phyloP scores from a whole-genome alignment of 805 yeast genomes.

The Brettanomyces custersianus region DNA sequence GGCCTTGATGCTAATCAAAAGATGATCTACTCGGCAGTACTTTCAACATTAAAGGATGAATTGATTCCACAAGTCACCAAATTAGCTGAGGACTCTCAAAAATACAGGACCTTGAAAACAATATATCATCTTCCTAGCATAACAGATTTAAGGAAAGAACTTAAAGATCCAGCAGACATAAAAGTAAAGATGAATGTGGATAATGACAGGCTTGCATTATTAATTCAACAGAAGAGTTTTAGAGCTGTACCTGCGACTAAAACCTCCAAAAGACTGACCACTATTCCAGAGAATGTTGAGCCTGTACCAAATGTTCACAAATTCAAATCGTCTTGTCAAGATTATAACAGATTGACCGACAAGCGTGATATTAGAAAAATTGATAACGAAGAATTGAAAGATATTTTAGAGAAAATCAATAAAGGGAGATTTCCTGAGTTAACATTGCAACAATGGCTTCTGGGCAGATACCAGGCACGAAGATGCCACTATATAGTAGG shows the following conservation, averaged over 20 bases:
- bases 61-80: slow-evolving; percentile 15
- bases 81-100: slow-evolving; percentile 12
- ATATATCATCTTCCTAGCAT: slow-evolving; percentile 22
- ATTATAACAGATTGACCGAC: neutral
- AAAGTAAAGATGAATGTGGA: neutral
- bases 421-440: neutral
- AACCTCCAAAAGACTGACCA: too few relatives aligned
- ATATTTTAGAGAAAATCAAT: neutral
- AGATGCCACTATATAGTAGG: too few relatives aligned
- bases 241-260: too few relatives aligned
- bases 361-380: neutral
- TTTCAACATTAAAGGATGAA: slow-evolving; percentile 13
- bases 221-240: too few relatives aligned
- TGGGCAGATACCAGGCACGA: too few relatives aligned
- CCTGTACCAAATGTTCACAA: too few relatives aligned
- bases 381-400: neutral
- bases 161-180: neutral
- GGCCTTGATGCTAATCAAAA: slow-evolving; percentile 6
- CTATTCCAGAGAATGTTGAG: too few relatives aligned
- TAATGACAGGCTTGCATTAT: neutral
- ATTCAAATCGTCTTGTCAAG: too few relatives aligned
- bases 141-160: slow-evolving; percentile 12
- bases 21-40: slow-evolving; percentile 5
- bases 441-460: neutral
- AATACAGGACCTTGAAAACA: slow-evolving; percentile 17